Evolutionary conservation across 495 filamentous ascomycete species (phyloP).

Genomic region (Hyaloscypha finlandica): DNA sequence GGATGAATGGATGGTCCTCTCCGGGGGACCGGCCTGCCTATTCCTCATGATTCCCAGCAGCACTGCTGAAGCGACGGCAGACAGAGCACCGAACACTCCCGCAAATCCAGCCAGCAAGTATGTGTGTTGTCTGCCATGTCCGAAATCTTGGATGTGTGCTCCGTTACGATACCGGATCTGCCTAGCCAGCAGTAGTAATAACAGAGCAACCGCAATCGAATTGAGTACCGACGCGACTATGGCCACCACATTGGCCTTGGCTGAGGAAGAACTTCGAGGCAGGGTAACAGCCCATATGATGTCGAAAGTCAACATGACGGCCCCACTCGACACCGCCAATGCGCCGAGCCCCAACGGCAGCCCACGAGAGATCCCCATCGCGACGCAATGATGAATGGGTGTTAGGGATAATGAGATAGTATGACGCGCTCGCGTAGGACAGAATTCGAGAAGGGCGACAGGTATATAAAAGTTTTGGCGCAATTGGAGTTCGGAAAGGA

Average conservation of each 20-base stretch:
- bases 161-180: slow-evolving; percentile 28
- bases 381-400: slow-evolving; percentile 5
- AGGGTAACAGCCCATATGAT: slow-evolving; percentile 36
- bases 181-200: slow-evolving; percentile 24
- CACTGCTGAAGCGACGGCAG: slow-evolving; percentile 23
- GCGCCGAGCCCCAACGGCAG: slow-evolving; percentile 31
- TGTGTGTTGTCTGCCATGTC: slow-evolving; percentile 29
- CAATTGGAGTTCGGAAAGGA: slow-evolving; percentile 10
- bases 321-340: slow-evolving; percentile 30
- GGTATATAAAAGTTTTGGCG: slow-evolving; percentile 14
- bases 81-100: slow-evolving; percentile 24
- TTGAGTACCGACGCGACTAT: slow-evolving; percentile 33
- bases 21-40: slow-evolving; percentile 22
- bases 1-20: slow-evolving; percentile 17
- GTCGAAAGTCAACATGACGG: slow-evolving; percentile 34
- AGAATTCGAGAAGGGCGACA: slow-evolving; percentile 3
- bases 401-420: slow-evolving; percentile 4
- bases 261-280: slow-evolving; percentile 16
- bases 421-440: slow-evolving; percentile 13
- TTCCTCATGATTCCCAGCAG: slow-evolving; percentile 33
- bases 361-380: slow-evolving; percentile 19
- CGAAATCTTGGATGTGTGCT: slow-evolving; percentile 29
- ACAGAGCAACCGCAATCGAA: slow-evolving; percentile 26
- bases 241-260: slow-evolving; percentile 22
- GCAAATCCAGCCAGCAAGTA: slow-evolving; percentile 29